Evolutionary conservation across 2,329 filamentous ascomycete species (phyloP), one percentile per base, ranked within the genome.

Genomic region (Pyrenophora seminiperda): DNA sequence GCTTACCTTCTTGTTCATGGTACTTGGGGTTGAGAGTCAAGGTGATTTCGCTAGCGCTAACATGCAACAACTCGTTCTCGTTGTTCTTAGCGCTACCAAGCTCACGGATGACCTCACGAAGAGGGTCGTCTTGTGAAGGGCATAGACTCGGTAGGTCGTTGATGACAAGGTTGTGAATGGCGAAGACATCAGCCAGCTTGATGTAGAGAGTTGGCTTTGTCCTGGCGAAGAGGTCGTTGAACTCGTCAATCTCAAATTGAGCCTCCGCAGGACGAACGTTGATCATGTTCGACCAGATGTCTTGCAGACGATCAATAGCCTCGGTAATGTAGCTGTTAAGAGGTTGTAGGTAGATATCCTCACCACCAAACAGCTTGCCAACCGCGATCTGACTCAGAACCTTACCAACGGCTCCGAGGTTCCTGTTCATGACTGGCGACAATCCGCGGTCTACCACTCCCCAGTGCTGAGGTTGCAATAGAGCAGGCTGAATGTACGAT

Each of bases 161-260:
- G 3, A 90, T 87, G 46, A 97, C 83, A 17, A 97, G 81, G 57
- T 88, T 91, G 75, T 99, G 95, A 51, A 99, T 93, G 40, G 93
- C 90, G 72, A 99, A 97, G 49, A 99, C 92, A 71, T 99, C 94
- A 13, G 89, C 84, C 84, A 99, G 93, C 77, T 99, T 99, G 79
- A 99, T 96, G 77, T 97, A 99, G n/a, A 99, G 81, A 0, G 93
- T 97, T 5, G 94, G 94, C 74, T 96, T 96, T 58, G 91, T 94
- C 72, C 95, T 92, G 48, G 93, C 90, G 70, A 97, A 97, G 5
- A 99, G 82, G 68, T 99, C 94, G 70, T 97, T 97, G 83, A 94
- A 99, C 72, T 97, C 94, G 70, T 99, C 94, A 70, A 99, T 97
- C 73, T 97, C 92, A 68, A 97, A 99, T 18, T 94, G 94, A 43